Evolutionary conservation across 2,329 filamentous ascomycete genomes (phyloP).

Genomic region (Aspergillus fijiensis): DNA sequence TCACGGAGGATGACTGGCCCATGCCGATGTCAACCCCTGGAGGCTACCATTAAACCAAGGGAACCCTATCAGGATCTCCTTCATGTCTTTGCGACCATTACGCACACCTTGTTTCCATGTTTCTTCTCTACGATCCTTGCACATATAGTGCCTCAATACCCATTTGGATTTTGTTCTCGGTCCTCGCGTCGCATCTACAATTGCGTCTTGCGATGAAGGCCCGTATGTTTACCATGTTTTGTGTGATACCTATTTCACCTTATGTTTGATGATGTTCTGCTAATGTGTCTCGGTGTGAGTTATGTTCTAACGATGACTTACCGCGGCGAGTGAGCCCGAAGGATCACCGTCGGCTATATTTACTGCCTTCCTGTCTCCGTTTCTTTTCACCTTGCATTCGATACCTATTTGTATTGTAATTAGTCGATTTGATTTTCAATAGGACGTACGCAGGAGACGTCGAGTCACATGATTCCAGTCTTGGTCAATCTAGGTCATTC

Average conservation of each 20-base stretch:
- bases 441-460: slow-evolving; percentile 17
- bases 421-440: slow-evolving; percentile 26
- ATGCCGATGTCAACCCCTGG: slow-evolving; percentile 41
- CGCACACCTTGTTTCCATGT: slow-evolving; percentile 6
- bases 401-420: slow-evolving; percentile 38
- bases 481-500: background rate
- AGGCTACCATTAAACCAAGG: slow-evolving; percentile 29
- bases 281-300: slow-evolving; percentile 10
- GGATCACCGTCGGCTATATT: background rate
- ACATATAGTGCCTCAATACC: slow-evolving; percentile 8
- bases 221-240: slow-evolving; percentile 18
- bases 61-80: background rate
- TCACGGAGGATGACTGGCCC: slow-evolving; percentile 98
- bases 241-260: slow-evolving; percentile 10
- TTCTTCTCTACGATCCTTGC: slow-evolving; percentile 13
- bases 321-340: background rate
- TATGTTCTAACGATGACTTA: slow-evolving; percentile 11
- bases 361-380: slow-evolving; percentile 1
- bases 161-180: slow-evolving; percentile 3
- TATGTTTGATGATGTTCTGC: slow-evolving; percentile 17
- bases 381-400: slow-evolving; percentile 24
- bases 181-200: background rate
- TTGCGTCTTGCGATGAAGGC: slow-evolving; percentile 2
- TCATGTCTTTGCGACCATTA: slow-evolving; percentile 17
- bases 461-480: background rate